A percentile compares a stretch with the other conserved stretches of the same genome.
Conservation (phyloP, 352 stramenopile species). For the Aphanomyces invadans region DNA sequence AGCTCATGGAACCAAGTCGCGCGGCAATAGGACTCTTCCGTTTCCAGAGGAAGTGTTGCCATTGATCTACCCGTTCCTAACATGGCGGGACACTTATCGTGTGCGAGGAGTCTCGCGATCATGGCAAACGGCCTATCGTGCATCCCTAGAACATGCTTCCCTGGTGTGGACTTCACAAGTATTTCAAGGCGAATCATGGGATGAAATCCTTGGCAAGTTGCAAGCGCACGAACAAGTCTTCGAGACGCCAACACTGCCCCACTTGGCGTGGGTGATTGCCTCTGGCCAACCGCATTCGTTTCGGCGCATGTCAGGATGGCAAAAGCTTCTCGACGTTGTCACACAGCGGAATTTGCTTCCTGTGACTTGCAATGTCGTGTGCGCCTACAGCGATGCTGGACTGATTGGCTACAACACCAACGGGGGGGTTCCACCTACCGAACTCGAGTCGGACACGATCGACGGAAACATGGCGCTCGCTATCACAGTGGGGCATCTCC, state of each 20-base stretch:
- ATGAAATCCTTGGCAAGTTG: conserved; percentile 11
- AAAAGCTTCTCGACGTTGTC: conserved; percentile 18
- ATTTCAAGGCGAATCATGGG: conserved; percentile 10
- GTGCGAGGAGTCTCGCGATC: neutral
- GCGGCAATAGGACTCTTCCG: neutral
- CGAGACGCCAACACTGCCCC: neutral
- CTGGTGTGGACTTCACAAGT: conserved; percentile 3
- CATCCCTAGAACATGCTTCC: conserved; percentile 7
- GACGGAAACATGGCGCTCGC: conserved; percentile 26
- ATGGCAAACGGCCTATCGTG: conserved; percentile 5
- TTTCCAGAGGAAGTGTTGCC: conserved; percentile 19
- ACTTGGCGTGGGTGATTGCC: conserved; percentile 5
- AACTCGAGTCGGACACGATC: conserved; percentile 7
- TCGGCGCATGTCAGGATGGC: conserved; percentile 13
- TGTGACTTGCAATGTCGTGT: neutral
- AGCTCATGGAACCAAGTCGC: neutral
- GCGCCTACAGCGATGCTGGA: conserved; percentile 23
- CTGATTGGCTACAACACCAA: neutral
- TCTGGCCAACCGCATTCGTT: conserved; percentile 2
- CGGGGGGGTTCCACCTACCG: neutral
- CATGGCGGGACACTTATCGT: conserved; percentile 21
- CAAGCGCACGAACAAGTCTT: conserved; percentile 1
- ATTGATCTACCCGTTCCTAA: conserved; percentile 16
- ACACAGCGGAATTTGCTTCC: neutral
- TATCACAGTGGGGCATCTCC: conserved; percentile 43